These are phyloP conservation scores for Gossypium armourianum DNA, from an alignment of 441 rosid genomes.

Conservation along the genomic window DNA sequence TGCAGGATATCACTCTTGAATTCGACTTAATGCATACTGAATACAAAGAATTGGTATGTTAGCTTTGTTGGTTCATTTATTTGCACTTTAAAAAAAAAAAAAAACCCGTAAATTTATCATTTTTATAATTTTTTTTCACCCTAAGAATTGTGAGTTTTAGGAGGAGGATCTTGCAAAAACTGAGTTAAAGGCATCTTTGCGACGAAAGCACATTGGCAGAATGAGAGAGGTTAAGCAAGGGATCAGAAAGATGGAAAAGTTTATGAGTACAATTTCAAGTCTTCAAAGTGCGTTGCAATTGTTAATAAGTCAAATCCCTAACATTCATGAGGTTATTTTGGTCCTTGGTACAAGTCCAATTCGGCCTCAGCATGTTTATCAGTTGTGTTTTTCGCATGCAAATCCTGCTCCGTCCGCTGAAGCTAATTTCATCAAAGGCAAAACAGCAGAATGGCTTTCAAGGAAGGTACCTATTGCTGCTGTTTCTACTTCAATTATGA, in stretches of 20 bases:
- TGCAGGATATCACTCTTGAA: slow-evolving; percentile 61
- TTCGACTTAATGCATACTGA: slow-evolving; percentile 40
- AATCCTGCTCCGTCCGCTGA: slow-evolving; percentile 19
- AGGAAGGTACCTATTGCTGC: slow-evolving; percentile 44
- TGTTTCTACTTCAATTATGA: slow-evolving; percentile 1
- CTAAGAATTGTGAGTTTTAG: slow-evolving; percentile 37
- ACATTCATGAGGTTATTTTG: slow-evolving; percentile 43
- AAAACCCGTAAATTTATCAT: not conserved
- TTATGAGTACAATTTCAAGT: slow-evolving; percentile 41
- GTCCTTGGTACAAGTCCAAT: slow-evolving; percentile 61
- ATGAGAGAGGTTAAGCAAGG: slow-evolving; percentile 60
- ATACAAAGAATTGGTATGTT: slow-evolving; percentile 53
- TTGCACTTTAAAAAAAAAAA: not conserved
- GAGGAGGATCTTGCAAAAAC: slow-evolving; percentile 33
- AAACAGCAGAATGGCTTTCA: slow-evolving; percentile 57
- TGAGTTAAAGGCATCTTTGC: slow-evolving; percentile 34
- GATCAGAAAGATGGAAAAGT: slow-evolving; percentile 54
- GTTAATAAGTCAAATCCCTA: slow-evolving; percentile 35
- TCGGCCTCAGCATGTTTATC: slow-evolving; percentile 58
- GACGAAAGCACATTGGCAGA: slow-evolving; percentile 44
- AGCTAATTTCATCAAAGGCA: slow-evolving; percentile 45
- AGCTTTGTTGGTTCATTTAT: slow-evolving; percentile 6
- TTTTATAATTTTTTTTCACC: slow-evolving; percentile 10
- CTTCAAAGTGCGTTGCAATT: slow-evolving; percentile 43
- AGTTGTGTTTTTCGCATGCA: slow-evolving; percentile 37